Conservation (phyloP, 306 rosid genomes). For the Medicago arabica region DNA sequence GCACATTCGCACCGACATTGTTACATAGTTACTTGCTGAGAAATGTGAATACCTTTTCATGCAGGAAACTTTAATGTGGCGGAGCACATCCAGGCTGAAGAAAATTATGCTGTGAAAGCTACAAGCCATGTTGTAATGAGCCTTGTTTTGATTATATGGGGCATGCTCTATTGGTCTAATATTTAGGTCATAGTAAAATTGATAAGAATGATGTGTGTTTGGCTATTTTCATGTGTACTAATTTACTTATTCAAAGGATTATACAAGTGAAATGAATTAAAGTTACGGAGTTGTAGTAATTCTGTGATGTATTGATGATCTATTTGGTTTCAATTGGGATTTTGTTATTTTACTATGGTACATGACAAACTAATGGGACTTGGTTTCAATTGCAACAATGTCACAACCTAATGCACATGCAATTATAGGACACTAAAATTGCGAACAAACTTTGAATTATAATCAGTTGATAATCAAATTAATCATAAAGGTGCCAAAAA, state of each 20-base stretch:
- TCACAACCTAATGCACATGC: no score
- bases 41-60: neutral
- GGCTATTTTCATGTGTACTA: constrained; percentile 10
- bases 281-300: neutral
- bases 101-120: constrained; percentile 47
- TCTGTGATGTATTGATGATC: neutral
- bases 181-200: neutral
- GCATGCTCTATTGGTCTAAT: constrained; percentile 42
- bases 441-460: no score
- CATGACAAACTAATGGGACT: no score
- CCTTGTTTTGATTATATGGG: constrained; percentile 54
- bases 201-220: neutral
- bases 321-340: no score
- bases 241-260: neutral
- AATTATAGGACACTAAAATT: no score
- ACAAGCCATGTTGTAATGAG: constrained; percentile 49
- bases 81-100: constrained; percentile 57
- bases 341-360: no score
- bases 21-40: no score
- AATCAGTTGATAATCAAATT: no score
- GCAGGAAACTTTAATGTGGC: constrained; percentile 78
- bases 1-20: no score
- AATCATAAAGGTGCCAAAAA: no score
- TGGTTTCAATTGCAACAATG: no score
- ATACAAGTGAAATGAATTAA: constrained; percentile 1